These are phyloP conservation scores for Babjeviella inositovora DNA, from an alignment of 805 yeast species.

Conservation along the genomic window DNA sequence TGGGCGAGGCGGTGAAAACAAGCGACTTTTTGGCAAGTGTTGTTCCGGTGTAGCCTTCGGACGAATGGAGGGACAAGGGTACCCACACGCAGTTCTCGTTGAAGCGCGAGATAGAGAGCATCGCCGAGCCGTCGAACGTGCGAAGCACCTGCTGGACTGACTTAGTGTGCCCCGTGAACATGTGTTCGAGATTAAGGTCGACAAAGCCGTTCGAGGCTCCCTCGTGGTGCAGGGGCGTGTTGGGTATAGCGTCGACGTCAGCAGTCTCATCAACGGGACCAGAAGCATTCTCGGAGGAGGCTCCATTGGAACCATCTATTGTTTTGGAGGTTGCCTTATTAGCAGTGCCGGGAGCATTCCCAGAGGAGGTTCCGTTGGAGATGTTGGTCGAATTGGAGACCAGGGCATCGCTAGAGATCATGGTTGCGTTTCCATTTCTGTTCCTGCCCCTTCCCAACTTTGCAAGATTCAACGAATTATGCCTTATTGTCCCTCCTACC, in stretches of 20 bases:
- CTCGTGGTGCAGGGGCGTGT: too few species aligned
- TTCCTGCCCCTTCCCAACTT: conserved; percentile 4
- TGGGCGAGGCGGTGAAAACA: conserved; percentile 26
- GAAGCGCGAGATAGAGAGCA: conserved; percentile 45
- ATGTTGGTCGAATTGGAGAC: too few species aligned
- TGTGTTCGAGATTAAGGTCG: conserved; percentile 31
- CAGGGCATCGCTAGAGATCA: too few species aligned
- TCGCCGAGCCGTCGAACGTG: conserved; percentile 48
- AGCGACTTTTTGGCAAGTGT: conserved; percentile 17
- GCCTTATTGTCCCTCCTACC: conserved; percentile 13
- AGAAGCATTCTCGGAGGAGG: too few species aligned
- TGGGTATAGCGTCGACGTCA: too few species aligned
- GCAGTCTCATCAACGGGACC: too few species aligned
- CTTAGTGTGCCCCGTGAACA: conserved; percentile 76
- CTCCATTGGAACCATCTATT: too few species aligned
- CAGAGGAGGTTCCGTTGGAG: too few species aligned
- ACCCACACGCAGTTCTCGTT: conserved; percentile 49
- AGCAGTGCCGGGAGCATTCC: too few species aligned
- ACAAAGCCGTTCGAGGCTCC: too few species aligned
- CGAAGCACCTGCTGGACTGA: conserved; percentile 54
- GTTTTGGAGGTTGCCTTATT: too few species aligned
- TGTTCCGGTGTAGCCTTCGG: conserved; percentile 1
- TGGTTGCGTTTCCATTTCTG: conserved; percentile 1
- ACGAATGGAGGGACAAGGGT: conserved; percentile 14
- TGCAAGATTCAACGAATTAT: conserved; percentile 11